A percentile compares a stretch with the other conserved stretches of the same genome.
These are phyloP conservation scores for Cytospora paraplurivora DNA, from an alignment of 2,329 filamentous ascomycete genomes.

Conservation along the genomic window DNA sequence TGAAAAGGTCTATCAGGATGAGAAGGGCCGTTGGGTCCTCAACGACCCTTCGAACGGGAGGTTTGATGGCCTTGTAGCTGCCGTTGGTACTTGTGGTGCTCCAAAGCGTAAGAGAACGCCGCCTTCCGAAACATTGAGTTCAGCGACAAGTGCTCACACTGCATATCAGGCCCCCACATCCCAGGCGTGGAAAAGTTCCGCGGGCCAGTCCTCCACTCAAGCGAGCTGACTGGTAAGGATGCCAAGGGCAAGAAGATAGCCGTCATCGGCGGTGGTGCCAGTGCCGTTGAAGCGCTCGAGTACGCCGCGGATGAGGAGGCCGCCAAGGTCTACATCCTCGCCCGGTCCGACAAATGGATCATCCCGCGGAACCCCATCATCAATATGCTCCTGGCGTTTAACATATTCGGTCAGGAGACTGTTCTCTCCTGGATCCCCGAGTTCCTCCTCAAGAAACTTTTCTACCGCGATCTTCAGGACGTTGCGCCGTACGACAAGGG, in stretches of 20 bases:
- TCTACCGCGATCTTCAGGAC: constrained; percentile 79
- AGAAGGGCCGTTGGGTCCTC: constrained; percentile 73
- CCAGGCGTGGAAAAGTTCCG: constrained; percentile 72
- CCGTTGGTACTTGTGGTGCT: constrained; percentile 79
- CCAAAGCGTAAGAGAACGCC: constrained; percentile 40
- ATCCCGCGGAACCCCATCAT: constrained; percentile 79
- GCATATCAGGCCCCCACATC: constrained; percentile 59
- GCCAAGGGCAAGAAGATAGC: constrained; percentile 75
- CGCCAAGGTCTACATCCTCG: constrained; percentile 69
- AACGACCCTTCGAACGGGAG: constrained; percentile 70
- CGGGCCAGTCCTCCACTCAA: constrained; percentile 75
- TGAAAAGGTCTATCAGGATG: constrained; percentile 68
- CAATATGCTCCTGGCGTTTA: constrained; percentile 72
- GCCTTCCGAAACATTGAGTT: not conserved
- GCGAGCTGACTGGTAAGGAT: constrained; percentile 68
- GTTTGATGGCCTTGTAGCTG: constrained; percentile 79
- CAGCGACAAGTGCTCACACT: constrained; percentile 44
- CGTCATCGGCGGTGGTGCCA: constrained; percentile 78
- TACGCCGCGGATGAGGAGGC: constrained; percentile 71
- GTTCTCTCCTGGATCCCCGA: constrained; percentile 78
- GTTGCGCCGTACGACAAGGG: constrained; percentile 71
- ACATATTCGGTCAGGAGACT: constrained; percentile 79
- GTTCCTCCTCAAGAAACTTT: constrained; percentile 71
- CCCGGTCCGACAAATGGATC: constrained; percentile 83
- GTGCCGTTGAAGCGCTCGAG: constrained; percentile 80